phyloP scores from a whole-genome alignment of 768 basidiomycete species.

The Boletus coccyginus region DNA sequence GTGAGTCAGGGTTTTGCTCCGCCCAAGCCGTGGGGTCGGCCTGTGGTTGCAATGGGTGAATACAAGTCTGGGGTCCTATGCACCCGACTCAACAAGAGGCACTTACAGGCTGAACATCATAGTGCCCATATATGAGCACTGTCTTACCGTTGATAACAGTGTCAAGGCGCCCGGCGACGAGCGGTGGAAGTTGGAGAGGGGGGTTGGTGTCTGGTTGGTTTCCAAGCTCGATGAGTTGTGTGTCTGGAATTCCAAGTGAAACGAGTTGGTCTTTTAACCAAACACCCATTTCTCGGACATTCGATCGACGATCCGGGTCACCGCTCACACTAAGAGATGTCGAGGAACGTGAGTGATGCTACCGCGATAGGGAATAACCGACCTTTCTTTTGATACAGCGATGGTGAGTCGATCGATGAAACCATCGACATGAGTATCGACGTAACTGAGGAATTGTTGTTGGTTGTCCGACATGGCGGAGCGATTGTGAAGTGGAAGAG shows the following conservation, averaged over 20 bases:
- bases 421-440: background rate
- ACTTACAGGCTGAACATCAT: slow-evolving; percentile 84
- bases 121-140: slow-evolving; percentile 85
- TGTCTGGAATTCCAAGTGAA: background rate
- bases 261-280: background rate
- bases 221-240: background rate
- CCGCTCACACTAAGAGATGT: background rate
- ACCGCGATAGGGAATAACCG: too few species aligned
- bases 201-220: background rate
- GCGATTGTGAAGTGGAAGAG: background rate
- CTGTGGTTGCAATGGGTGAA: background rate
- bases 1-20: background rate
- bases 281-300: background rate
- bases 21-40: background rate
- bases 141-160: slow-evolving; percentile 38
- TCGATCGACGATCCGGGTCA: background rate
- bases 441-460: background rate
- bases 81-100: background rate
- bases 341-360: background rate
- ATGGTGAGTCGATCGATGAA: background rate
- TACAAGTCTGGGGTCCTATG: background rate
- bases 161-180: background rate
- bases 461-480: background rate
- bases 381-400: background rate
- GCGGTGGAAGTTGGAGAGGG: background rate